These are phyloP conservation scores for Russula emetica DNA, from an alignment of 768 basidiomycete species.

Conservation along the genomic window DNA sequence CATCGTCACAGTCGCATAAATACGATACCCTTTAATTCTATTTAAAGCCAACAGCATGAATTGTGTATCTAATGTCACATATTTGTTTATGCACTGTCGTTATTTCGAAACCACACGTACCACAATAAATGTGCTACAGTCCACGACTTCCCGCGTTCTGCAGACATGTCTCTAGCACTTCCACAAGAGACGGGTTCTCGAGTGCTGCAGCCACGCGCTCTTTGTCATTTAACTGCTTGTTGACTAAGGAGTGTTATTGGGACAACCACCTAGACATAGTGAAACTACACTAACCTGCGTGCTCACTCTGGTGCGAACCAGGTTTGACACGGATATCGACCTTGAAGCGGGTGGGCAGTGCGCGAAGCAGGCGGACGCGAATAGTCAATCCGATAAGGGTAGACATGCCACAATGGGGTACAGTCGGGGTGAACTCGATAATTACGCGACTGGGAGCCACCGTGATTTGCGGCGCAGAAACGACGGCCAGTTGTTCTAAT, in stretches of 20 bases:
- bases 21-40: slow-evolving; percentile 20
- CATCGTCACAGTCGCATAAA: slow-evolving; percentile 17
- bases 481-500: slow-evolving; percentile 92
- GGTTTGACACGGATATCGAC: slow-evolving; percentile 90
- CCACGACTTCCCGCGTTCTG: slow-evolving; percentile 28
- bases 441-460: slow-evolving; percentile 59
- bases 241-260: slow-evolving; percentile 50
- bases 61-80: slow-evolving; percentile 1
- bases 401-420: slow-evolving; percentile 97
- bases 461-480: slow-evolving; percentile 81
- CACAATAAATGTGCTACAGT: not conserved
- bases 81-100: not conserved
- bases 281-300: slow-evolving; percentile 55
- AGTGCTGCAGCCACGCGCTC: slow-evolving; percentile 96
- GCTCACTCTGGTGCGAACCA: slow-evolving; percentile 94
- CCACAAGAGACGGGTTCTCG: slow-evolving; percentile 82
- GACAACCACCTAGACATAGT: not conserved
- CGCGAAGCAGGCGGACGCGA: slow-evolving; percentile 82
- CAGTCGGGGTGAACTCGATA: slow-evolving; percentile 95
- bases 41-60: not conserved
- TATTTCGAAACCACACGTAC: not conserved
- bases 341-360: slow-evolving; percentile 89
- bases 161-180: slow-evolving; percentile 81
- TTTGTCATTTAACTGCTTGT: slow-evolving; percentile 98
- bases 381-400: slow-evolving; percentile 97